A percentile compares a stretch with the other conserved stretches of the same genome.
Evolutionary conservation across 1,139 yeast species (phyloP).

Genomic region (Pneumocystis sp.): DNA sequence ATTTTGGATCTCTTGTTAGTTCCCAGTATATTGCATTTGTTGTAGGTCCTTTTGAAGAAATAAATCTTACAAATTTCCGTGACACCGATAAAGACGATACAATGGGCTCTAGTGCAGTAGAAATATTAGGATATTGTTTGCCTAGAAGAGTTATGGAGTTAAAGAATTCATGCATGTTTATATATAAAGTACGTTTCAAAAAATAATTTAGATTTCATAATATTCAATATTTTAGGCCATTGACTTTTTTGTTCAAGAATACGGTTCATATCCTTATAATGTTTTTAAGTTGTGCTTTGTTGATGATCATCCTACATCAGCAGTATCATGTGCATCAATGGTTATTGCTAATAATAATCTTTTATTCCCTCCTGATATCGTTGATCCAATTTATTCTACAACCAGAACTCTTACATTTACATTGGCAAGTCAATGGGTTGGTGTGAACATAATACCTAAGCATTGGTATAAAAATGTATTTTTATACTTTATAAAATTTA

Average conservation of each 20-base stretch:
- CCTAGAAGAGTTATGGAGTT: constrained; percentile 47
- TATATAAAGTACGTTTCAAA: constrained; percentile 30
- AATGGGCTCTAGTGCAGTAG: constrained; percentile 27
- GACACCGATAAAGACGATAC: constrained; percentile 26
- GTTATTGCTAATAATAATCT: constrained; percentile 49
- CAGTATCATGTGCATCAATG: constrained; percentile 59
- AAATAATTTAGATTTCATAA: neutral
- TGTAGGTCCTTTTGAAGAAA: constrained; percentile 66
- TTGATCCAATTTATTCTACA: constrained; percentile 63
- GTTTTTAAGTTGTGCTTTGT: constrained; percentile 68
- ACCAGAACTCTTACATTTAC: constrained; percentile 58
- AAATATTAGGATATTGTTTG: constrained; percentile 42
- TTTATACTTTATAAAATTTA: neutral
- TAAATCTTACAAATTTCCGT: constrained; percentile 34
- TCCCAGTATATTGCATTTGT: constrained; percentile 98
- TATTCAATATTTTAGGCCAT: constrained; percentile 32
- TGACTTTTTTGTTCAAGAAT: constrained; percentile 72
- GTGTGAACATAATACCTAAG: constrained; percentile 76
- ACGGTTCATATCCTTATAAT: constrained; percentile 85
- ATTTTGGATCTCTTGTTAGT: constrained; percentile 70
- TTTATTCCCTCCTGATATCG: constrained; percentile 58
- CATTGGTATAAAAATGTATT: constrained; percentile 33
- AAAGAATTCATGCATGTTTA: constrained; percentile 57
- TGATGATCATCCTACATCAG: constrained; percentile 36
- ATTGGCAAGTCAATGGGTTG: constrained; percentile 84